Base-by-base conservation (phyloP, 2,329 filamentous ascomycete genomes). In the Dothiorella sarmentorum region DNA sequence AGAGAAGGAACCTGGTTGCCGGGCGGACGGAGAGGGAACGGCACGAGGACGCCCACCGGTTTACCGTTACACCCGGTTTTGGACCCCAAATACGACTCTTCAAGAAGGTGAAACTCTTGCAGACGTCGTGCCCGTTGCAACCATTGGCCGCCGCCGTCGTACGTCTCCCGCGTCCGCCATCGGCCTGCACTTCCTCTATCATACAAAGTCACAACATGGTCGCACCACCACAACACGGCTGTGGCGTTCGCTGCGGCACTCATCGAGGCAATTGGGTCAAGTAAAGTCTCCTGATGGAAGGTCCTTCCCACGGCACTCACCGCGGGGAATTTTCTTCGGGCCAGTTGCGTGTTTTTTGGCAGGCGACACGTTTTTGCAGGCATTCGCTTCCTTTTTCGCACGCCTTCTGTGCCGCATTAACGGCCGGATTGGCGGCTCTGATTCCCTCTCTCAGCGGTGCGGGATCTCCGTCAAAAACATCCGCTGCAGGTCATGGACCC, bases 161-260 rank as follows among this genome's bases (percentile, higher is more conserved):
- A 40, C 24, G 49, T 35, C 49, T 18, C 24, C 31, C 17, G 24
- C 35, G 35, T n/a, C 49, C 49, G 49, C n/a, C 49, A n/a, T n/a
- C 49, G 35, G 33, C n/a, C 9, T 18, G 49, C 31, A 11, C 6
- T 17, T 31, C 20, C 33, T 37, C 20, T 31, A 20, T 29, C 11
- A 15, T 11, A 15, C 31, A n/a, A 27, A 20, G 49, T 53, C 33
- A 35, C 49, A 24, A 53, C 31, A 40, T 29, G 40, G 49, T 53
- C 49, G 49, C 49, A 40, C 35, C 49, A 53, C 49, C 49, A 35
- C 49, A 17, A 40, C 49, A 29, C 49, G 49, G 49, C 35, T 53
- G 49, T 53, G 49, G 49, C 49, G 49, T 53, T 31, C 29, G 10
- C 29, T 10, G 29, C 29, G 35, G 35, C 35, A 17, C 35, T 37